Base-by-base conservation (phyloP, 2,329 filamentous ascomycete genomes). In the Hymenoscyphus occultus region DNA sequence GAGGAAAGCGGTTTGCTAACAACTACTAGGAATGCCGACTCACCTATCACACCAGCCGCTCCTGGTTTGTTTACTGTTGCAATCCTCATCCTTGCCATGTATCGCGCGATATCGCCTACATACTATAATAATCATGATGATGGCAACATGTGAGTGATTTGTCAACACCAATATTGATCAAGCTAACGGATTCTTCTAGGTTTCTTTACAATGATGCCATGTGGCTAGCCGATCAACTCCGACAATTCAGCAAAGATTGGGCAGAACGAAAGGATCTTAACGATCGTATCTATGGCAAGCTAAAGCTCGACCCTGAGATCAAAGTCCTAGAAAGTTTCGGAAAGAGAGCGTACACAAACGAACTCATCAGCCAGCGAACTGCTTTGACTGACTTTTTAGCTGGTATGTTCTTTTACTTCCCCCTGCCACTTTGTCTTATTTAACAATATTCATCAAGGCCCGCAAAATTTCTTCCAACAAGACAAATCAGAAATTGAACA, bases 61-160 rank as follows among this genome's bases (percentile, higher is more conserved):
- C 80, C 84, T 7, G 90, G 88, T 0, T 80, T 95, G 0, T 92
- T 92, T 72, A 83, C 83, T 42, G 78, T 95, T 3, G 91, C 91
- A 1, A 90, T 87, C 0, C 83, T 92, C 19, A 83, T 88, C 1
- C 79, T 95, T 56, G 90, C 90, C n/a, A 86, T 93, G 78, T 95
- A 93, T 76, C 83, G 91, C 60, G 90, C 91, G 3, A 86, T 92
- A 1, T 90, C 91, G 5, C 86, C 89, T 0, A 85, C 90, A 64
- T 91, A 90, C 72, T 95, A 95, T 74, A 81, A 85, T 0, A 80
- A 85, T 14, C 81, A 86, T 48, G 78, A 79, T 14, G 84, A 83
- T 31, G 87, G 87, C 31, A 89, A 86, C 70, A 90, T 90, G 87
- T 88, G 77, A 74, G 84, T 61, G 31, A 5, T n/a, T 40, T 19